These are phyloP conservation scores for Eimeria necatrix DNA, from an alignment of 169 alveolate genomes.

Conservation along the genomic window DNA sequence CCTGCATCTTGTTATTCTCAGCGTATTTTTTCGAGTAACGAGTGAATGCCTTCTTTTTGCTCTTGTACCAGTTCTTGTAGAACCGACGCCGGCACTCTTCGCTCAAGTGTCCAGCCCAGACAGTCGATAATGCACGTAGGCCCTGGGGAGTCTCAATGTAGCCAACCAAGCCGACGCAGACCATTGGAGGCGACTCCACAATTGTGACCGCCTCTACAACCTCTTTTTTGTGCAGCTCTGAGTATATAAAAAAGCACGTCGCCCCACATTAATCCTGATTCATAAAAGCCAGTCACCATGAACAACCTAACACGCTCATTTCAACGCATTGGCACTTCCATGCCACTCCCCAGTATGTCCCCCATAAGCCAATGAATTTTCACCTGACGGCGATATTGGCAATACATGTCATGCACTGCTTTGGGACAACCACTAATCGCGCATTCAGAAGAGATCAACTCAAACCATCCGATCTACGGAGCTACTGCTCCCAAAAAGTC, in stretches of 20 bases:
- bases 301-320: too few species aligned
- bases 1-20: conserved; percentile 94
- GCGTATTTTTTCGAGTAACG: conserved; percentile 95
- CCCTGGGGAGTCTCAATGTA: conserved; percentile 99
- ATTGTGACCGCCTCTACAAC: conserved; percentile 99
- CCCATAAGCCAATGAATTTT: conserved; percentile 58
- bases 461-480: conserved; percentile 35
- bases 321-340: conserved; percentile 26
- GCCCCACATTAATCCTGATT: too few species aligned
- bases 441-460: conserved; percentile 70
- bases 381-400: background rate
- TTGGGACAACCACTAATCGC: conserved; percentile 29
- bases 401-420: background rate
- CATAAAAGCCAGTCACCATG: too few species aligned
- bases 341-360: conserved; percentile 66
- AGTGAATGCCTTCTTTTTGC: conserved; percentile 99
- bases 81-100: conserved; percentile 98
- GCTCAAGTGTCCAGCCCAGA: conserved; percentile 99
- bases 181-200: conserved; percentile 99
- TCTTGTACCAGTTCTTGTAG: conserved; percentile 98
- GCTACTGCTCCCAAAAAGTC: conserved; percentile 70
- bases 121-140: conserved; percentile 98
- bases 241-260: background rate
- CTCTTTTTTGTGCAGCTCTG: conserved; percentile 98
- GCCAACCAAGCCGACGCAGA: conserved; percentile 99